Percentiles rank a stretch among this genome's conserved stretches.
phyloP scores from a whole-genome alignment of 352 stramenopile genomes.

The Pythium sp. region DNA sequence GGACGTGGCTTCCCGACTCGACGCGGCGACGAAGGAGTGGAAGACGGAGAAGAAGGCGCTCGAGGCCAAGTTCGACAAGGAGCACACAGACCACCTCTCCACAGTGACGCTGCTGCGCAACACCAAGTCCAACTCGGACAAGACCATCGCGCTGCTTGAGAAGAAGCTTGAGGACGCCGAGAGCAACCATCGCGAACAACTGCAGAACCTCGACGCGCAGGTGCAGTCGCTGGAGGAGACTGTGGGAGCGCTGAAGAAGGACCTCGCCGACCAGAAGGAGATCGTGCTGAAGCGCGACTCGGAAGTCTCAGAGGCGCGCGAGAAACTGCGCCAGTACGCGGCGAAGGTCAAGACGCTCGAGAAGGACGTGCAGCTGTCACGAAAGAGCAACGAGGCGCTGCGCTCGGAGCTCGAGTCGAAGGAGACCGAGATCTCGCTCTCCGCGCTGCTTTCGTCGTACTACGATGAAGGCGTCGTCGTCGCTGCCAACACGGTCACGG shows the following conservation, averaged over 20 bases:
- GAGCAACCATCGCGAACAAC: constrained; percentile 13
- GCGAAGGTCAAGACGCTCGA: constrained; percentile 41
- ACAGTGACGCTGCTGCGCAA: constrained; percentile 20
- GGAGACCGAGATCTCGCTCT: constrained; percentile 62
- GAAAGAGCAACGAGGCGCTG: constrained; percentile 67
- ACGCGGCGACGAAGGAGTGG: constrained; percentile 30
- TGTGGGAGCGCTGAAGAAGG: constrained; percentile 25
- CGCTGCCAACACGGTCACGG: constrained; percentile 31
- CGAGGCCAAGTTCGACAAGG: constrained; percentile 29
- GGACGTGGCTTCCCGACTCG: constrained; percentile 38
- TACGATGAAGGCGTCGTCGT: constrained; percentile 76
- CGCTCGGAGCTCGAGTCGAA: constrained; percentile 45
- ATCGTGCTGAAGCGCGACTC: constrained; percentile 25
- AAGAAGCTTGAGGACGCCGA: constrained; percentile 26
- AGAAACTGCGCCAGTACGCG: constrained; percentile 32
- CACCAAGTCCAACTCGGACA: constrained; percentile 21
- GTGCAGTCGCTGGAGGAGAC: constrained; percentile 30
- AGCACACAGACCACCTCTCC: constrained; percentile 27
- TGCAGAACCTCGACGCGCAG: constrained; percentile 27
- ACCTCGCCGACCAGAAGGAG: constrained; percentile 33
- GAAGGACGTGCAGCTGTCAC: constrained; percentile 39
- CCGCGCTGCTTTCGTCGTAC: constrained; percentile 69
- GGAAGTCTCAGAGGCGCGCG: constrained; percentile 24
- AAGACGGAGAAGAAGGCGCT: constrained; percentile 37
- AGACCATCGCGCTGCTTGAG: constrained; percentile 25